Conservation (phyloP, 2,329 filamentous ascomycete genomes). For the Aspergillus puulaauensis region DNA sequence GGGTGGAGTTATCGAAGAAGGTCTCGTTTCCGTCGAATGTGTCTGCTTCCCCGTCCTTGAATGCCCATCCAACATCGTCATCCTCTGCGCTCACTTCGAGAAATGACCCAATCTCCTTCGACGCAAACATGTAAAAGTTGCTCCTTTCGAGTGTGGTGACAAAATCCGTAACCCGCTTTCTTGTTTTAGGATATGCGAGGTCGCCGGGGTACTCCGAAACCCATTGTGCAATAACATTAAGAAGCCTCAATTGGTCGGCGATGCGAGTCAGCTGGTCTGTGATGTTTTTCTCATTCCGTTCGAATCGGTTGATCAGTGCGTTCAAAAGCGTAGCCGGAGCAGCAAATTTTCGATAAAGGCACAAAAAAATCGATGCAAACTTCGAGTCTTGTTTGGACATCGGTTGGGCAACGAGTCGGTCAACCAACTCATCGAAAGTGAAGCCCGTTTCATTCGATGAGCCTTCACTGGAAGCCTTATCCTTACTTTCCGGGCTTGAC, state of each 20-base stretch:
- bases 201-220: slow-evolving; percentile 87
- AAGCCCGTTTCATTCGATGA: slow-evolving; percentile 37
- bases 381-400: slow-evolving; percentile 86
- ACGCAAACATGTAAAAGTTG: slow-evolving; percentile 79
- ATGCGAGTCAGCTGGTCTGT: slow-evolving; percentile 75
- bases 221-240: slow-evolving; percentile 86
- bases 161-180: slow-evolving; percentile 71
- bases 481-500: slow-evolving; percentile 31
- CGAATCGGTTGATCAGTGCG: slow-evolving; percentile 63
- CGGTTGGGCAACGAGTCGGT: slow-evolving; percentile 78
- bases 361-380: slow-evolving; percentile 85
- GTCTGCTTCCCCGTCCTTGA: slow-evolving; percentile 65
- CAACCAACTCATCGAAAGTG: slow-evolving; percentile 69
- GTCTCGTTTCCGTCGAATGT: slow-evolving; percentile 42
- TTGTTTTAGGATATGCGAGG: slow-evolving; percentile 76
- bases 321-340: slow-evolving; percentile 75
- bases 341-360: slow-evolving; percentile 90
- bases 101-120: slow-evolving; percentile 79
- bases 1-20: slow-evolving; percentile 41
- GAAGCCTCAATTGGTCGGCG: slow-evolving; percentile 76
- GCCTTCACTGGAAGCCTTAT: slow-evolving; percentile 32
- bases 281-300: slow-evolving; percentile 71
- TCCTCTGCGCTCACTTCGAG: slow-evolving; percentile 77
- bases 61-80: slow-evolving; percentile 92
- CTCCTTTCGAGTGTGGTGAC: slow-evolving; percentile 71